Evolutionary conservation across 805 yeast species (phyloP), one percentile per base, ranked within the genome.

Genomic region (Ogataea pini): DNA sequence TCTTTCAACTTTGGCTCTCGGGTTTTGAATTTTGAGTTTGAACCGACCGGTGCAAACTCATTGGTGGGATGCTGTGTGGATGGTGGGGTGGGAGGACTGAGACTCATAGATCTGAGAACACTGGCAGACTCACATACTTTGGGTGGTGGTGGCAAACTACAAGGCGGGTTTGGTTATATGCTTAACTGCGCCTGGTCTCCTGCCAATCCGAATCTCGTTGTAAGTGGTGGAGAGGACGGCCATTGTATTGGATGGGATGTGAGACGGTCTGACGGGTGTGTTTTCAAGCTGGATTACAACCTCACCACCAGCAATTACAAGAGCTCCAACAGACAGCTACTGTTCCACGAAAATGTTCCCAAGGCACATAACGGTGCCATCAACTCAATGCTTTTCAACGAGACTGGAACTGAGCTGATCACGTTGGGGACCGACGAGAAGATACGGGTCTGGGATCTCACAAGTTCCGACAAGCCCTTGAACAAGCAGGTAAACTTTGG

Each of bases 241-340:
- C 83, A 83, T 39, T 83, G 86, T 7, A 76, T 86, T 44, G 62
- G 91, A 0, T 91, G 97, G 97, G 98, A 91, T 62, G 77, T 89
- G 9, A 69, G 98, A 40, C 69, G 86, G 41, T 79, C 88, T 19
- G 72, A 74, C 14, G 77, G 85, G 29, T 84, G 89, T 58, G 64
- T 88, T 19, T 75, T 82, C 37, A 73, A 82, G 13, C 65, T 89
- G 49, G 91, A 89, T 60, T 71, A 80, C 41, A 61, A 60, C 40
- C 31, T 57, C 10, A 60, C 66, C 1, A 42, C 52, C 39, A 58
- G 54, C 3, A 60, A 52, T 25, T 55, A 51, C n/a, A 49, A 49
- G 5, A 52, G 57, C 42, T 57, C 47, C 47, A 33, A 59, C 51
- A 44, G 50, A n/a, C 53, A 58, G 27, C 46, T 58, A 12, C 49